Evolutionary conservation across 2,329 filamentous ascomycete genomes (phyloP).

Genomic region (Beauveria bassiana): DNA sequence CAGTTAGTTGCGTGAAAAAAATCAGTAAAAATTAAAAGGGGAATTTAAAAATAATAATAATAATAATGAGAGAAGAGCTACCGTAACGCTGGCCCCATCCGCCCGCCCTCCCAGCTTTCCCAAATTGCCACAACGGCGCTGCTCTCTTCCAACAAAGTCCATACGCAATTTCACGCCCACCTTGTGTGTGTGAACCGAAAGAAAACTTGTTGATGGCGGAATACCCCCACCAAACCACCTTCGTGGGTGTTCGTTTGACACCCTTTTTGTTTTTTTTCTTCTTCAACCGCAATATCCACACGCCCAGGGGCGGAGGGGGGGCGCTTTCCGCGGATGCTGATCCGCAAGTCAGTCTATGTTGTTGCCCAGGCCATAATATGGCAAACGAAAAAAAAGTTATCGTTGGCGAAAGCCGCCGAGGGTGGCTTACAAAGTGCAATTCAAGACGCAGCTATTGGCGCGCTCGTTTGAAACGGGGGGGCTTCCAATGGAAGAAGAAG

Average conservation of each 20-base stretch:
- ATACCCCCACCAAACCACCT: not conserved
- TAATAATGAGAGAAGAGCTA: not conserved
- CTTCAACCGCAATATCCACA: not conserved
- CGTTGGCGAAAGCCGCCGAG: constrained; percentile 3
- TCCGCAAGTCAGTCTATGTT: constrained; percentile 3
- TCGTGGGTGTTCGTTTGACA: not conserved
- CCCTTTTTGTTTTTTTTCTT: not conserved
- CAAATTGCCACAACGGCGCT: not conserved
- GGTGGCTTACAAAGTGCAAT: not conserved
- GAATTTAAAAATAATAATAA: no score
- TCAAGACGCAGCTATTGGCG: not conserved
- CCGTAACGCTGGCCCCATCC: not conserved
- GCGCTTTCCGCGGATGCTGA: not conserved
- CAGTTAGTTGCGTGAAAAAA: not conserved
- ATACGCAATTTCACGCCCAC: not conserved
- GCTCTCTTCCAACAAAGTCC: not conserved
- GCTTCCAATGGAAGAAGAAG: no score
- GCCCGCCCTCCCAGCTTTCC: not conserved
- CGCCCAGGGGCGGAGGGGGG: not conserved
- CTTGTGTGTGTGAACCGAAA: not conserved
- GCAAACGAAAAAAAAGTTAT: not conserved
- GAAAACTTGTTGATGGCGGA: not conserved
- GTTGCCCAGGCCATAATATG: not conserved
- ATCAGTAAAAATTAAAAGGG: no score
- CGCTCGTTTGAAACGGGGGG: not conserved